Percentiles rank a stretch among this genome's conserved stretches.
phyloP scores from a whole-genome alignment of 805 yeast species.

The Sugiyamaella qingdaonensis region DNA sequence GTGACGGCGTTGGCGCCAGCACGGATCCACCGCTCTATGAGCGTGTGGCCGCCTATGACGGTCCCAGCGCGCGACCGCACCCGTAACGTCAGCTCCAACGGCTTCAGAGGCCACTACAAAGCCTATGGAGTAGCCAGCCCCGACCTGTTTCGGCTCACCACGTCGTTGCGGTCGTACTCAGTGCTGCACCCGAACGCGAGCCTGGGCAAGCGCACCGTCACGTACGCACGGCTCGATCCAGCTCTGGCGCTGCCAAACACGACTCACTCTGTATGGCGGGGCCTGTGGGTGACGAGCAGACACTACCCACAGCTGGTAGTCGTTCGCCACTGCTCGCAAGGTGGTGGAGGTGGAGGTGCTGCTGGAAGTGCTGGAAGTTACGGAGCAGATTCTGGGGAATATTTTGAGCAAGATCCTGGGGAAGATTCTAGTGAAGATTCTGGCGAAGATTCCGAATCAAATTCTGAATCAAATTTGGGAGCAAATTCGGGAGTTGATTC shows the following conservation, averaged over 20 bases:
- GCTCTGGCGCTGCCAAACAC: not conserved
- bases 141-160: conserved; percentile 21
- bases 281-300: conserved; percentile 27
- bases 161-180: conserved; percentile 10
- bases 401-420: too few species aligned
- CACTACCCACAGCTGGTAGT: not conserved
- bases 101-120: conserved; percentile 19
- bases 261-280: conserved; percentile 14
- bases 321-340: not conserved
- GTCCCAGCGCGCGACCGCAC: conserved; percentile 25
- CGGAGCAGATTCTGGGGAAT: not conserved
- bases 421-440: not conserved
- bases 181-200: not conserved
- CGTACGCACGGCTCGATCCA: conserved; percentile 19
- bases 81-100: conserved; percentile 20
- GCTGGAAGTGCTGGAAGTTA: too few species aligned
- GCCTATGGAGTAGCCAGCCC: conserved; percentile 1
- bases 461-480: too few species aligned
- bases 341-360: not conserved
- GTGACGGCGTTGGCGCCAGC: conserved; percentile 20
- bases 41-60: conserved; percentile 12
- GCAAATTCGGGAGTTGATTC: too few species aligned
- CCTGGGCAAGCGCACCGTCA: conserved; percentile 24
- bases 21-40: conserved; percentile 25
- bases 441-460: not conserved